Conservation (phyloP, 2,329 filamentous ascomycete genomes). For the Cyphellophora attinorum region DNA sequence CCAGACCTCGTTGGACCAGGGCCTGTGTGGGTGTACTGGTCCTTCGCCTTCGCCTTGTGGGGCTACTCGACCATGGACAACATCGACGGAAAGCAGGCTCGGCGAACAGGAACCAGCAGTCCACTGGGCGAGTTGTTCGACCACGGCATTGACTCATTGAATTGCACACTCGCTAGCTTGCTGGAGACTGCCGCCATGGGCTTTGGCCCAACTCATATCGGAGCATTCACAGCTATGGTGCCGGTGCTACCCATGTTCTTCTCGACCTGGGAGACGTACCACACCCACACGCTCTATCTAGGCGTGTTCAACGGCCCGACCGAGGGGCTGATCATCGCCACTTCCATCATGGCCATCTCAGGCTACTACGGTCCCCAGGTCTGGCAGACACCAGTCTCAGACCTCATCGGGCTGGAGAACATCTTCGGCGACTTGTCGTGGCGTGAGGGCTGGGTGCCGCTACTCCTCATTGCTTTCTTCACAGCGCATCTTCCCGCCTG, state of each 20-base stretch:
- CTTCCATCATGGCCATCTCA: slow-evolving; percentile 73
- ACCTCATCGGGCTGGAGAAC: slow-evolving; percentile 55
- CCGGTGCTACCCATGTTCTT: slow-evolving; percentile 98
- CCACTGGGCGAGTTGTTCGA: slow-evolving; percentile 94
- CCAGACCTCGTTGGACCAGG: slow-evolving; percentile 84
- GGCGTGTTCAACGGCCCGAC: slow-evolving; percentile 96
- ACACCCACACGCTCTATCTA: slow-evolving; percentile 93
- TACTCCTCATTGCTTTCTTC: slow-evolving; percentile 57
- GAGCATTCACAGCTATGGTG: slow-evolving; percentile 82
- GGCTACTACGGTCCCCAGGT: slow-evolving; percentile 82
- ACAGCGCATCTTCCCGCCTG: slow-evolving; percentile 78
- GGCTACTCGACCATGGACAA: slow-evolving; percentile 99
- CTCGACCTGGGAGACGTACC: slow-evolving; percentile 98
- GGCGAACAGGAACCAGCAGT: slow-evolving; percentile 88
- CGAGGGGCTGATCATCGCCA: slow-evolving; percentile 85
- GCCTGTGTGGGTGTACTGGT: slow-evolving; percentile 88
- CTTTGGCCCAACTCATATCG: slow-evolving; percentile 70
- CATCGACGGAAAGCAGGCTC: slow-evolving; percentile 93
- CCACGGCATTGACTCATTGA: slow-evolving; percentile 95
- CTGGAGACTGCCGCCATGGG: slow-evolving; percentile 91
- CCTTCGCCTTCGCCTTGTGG: slow-evolving; percentile 91
- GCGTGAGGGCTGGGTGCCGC: slow-evolving; percentile 76
- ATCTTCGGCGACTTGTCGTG: slow-evolving; percentile 64
- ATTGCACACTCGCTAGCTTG: slow-evolving; percentile 87
- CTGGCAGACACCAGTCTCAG: slow-evolving; percentile 67